Conservation (phyloP, 805 yeast species). For the Yarrowia sp. region DNA sequence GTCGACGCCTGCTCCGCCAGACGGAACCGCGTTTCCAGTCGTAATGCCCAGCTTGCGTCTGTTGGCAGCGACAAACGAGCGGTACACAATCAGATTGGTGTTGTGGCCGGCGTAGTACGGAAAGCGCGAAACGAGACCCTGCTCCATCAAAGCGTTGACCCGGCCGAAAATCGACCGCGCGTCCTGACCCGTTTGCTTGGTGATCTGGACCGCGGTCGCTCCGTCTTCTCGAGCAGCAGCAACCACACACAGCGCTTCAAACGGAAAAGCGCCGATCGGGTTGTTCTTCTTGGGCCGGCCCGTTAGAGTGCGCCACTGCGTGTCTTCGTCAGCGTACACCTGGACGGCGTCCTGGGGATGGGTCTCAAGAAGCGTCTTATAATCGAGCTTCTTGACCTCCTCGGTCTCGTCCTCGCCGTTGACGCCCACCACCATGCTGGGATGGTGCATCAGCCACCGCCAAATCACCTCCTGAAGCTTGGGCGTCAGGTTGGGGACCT, state of each 20-base stretch:
- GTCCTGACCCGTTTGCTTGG: conserved; percentile 43
- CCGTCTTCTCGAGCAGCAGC: conserved; percentile 44
- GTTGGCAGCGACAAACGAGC: conserved; percentile 40
- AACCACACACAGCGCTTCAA: conserved; percentile 41
- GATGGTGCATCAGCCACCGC: conserved; percentile 34
- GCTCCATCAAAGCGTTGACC: conserved; percentile 36
- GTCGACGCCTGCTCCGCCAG: conserved; percentile 31
- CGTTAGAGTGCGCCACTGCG: conserved; percentile 41
- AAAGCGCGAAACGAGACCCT: conserved; percentile 39
- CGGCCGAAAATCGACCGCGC: conserved; percentile 43
- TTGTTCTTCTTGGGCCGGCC: conserved; percentile 37
- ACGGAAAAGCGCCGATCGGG: conserved; percentile 41
- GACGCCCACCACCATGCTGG: conserved; percentile 29
- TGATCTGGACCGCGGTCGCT: conserved; percentile 40
- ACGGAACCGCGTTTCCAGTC: conserved; percentile 8
- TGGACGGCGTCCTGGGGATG: conserved; percentile 21
- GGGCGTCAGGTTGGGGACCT: conserved; percentile 32
- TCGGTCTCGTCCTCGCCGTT: conserved; percentile 21
- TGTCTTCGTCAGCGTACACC: conserved; percentile 37
- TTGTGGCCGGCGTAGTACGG: conserved; percentile 39
- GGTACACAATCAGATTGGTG: conserved; percentile 38
- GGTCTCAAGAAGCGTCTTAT: neutral
- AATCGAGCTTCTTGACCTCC: conserved; percentile 21
- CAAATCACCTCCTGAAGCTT: conserved; percentile 32
- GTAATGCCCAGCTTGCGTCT: conserved; percentile 30